Conservation (phyloP, 2,329 filamentous ascomycete genomes). For the Corniculantispora saksenae region DNA sequence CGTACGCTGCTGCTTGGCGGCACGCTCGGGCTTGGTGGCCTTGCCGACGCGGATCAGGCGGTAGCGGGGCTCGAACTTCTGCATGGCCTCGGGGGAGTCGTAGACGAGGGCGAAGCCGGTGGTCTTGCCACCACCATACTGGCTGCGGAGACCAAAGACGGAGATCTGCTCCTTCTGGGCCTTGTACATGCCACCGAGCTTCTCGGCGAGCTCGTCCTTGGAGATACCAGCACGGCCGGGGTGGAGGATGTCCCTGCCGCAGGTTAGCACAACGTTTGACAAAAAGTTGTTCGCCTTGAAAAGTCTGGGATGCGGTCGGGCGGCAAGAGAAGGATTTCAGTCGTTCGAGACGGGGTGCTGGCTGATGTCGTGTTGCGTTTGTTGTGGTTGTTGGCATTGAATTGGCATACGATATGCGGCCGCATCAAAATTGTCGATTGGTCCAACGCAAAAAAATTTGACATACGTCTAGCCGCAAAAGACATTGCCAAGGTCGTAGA, state of each 20-base stretch:
- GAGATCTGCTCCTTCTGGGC: slow-evolving; percentile 95
- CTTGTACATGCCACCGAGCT: slow-evolving; percentile 97
- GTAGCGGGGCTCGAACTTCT: slow-evolving; percentile 99
- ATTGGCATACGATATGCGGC: background rate
- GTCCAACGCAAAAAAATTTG: background rate
- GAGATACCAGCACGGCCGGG: slow-evolving; percentile 97
- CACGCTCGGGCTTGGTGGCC: slow-evolving; percentile 93
- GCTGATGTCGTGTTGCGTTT: background rate
- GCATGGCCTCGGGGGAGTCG: slow-evolving; percentile 96
- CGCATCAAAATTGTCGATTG: background rate
- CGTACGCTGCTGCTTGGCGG: slow-evolving; percentile 98
- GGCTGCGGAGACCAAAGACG: slow-evolving; percentile 97
- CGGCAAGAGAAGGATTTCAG: slow-evolving; percentile 3
- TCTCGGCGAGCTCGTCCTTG: slow-evolving; percentile 96
- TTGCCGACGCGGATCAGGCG: slow-evolving; percentile 91
- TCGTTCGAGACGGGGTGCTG: background rate
- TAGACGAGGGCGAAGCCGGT: slow-evolving; percentile 98
- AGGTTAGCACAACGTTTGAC: slow-evolving; percentile 1
- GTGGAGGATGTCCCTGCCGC: slow-evolving; percentile 95
- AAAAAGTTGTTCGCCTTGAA: too few relatives aligned
- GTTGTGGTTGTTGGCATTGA: background rate
- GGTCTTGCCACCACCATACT: slow-evolving; percentile 99
- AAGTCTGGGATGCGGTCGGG: background rate
- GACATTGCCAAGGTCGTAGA: background rate
- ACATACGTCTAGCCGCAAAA: background rate